phyloP scores from a whole-genome alignment of 2,329 filamentous ascomycete genomes.

The Hypomyces perniciosus region DNA sequence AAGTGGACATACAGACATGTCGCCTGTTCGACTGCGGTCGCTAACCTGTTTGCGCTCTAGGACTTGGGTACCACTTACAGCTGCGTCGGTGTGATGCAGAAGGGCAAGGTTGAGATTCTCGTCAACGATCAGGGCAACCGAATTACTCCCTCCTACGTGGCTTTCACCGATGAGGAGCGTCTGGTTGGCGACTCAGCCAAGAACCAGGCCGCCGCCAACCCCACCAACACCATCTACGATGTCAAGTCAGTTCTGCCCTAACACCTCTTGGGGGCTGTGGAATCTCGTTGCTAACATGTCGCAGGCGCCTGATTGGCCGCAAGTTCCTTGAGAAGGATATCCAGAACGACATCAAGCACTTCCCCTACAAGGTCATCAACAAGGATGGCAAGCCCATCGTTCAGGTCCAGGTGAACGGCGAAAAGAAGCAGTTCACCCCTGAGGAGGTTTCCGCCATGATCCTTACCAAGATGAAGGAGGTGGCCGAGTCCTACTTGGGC shows the following conservation, averaged over 20 bases:
- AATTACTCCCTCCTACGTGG: constrained; percentile 92
- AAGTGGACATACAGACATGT: constrained; percentile 28
- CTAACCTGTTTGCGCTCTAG: constrained; percentile 24
- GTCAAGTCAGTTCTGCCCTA: constrained; percentile 65
- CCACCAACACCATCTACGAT: constrained; percentile 69
- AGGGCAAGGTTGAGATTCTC: constrained; percentile 91
- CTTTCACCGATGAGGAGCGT: constrained; percentile 94
- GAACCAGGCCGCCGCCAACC: constrained; percentile 85
- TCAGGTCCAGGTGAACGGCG: constrained; percentile 61
- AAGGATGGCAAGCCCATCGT: constrained; percentile 88
- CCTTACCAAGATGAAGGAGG: constrained; percentile 78
- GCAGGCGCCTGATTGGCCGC: constrained; percentile 75
- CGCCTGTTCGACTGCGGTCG: neutral
- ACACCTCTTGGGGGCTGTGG: neutral
- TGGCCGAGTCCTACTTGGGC: constrained; percentile 71
- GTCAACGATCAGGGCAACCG: constrained; percentile 96
- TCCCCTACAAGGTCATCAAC: constrained; percentile 89
- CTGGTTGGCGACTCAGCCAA: constrained; percentile 96
- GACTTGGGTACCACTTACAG: constrained; percentile 84
- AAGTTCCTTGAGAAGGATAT: constrained; percentile 81
- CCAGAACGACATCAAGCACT: constrained; percentile 93
- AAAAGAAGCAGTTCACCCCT: constrained; percentile 68
- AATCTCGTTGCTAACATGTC: constrained; percentile 15
- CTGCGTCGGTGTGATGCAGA: constrained; percentile 93
- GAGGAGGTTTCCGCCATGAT: constrained; percentile 80